These are phyloP conservation scores for Gaeumannomyces sp. DNA, from an alignment of 2,329 filamentous ascomycete species.

Conservation along the genomic window DNA sequence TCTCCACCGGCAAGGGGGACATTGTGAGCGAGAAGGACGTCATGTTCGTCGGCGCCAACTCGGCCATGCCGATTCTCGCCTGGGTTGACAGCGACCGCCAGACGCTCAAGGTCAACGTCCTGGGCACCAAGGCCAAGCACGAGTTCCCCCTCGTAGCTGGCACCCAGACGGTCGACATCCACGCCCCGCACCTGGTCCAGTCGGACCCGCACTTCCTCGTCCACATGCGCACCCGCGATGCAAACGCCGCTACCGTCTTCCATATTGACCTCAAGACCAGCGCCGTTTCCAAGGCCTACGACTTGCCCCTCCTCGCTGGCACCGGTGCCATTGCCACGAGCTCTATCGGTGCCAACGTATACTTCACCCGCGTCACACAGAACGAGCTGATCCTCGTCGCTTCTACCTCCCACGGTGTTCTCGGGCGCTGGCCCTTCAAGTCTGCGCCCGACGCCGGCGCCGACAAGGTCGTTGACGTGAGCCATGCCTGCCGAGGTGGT, in stretches of 20 bases:
- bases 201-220: slow-evolving; percentile 79
- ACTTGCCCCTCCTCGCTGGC: slow-evolving; percentile 64
- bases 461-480: slow-evolving; percentile 55
- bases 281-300: slow-evolving; percentile 70
- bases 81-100: slow-evolving; percentile 62
- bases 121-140: slow-evolving; percentile 53
- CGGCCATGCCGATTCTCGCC: slow-evolving; percentile 65
- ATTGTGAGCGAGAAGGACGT: slow-evolving; percentile 59
- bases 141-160: slow-evolving; percentile 44
- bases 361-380: slow-evolving; percentile 76
- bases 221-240: slow-evolving; percentile 63
- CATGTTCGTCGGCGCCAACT: slow-evolving; percentile 70
- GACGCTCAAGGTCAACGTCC: slow-evolving; percentile 64
- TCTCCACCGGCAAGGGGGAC: slow-evolving; percentile 66
- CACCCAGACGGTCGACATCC: slow-evolving; percentile 53
- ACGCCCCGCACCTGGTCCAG: slow-evolving; percentile 66
- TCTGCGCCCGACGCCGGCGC: slow-evolving; percentile 26
- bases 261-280: slow-evolving; percentile 69
- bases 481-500: slow-evolving; percentile 68
- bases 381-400: slow-evolving; percentile 69
- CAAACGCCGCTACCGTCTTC: slow-evolving; percentile 80
- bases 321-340: slow-evolving; percentile 73
- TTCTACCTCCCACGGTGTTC: slow-evolving; percentile 67
- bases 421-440: slow-evolving; percentile 67
- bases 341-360: slow-evolving; percentile 73